These are phyloP conservation scores for Sclerospora graminicola DNA, from an alignment of 352 stramenopile genomes.

Conservation along the genomic window DNA sequence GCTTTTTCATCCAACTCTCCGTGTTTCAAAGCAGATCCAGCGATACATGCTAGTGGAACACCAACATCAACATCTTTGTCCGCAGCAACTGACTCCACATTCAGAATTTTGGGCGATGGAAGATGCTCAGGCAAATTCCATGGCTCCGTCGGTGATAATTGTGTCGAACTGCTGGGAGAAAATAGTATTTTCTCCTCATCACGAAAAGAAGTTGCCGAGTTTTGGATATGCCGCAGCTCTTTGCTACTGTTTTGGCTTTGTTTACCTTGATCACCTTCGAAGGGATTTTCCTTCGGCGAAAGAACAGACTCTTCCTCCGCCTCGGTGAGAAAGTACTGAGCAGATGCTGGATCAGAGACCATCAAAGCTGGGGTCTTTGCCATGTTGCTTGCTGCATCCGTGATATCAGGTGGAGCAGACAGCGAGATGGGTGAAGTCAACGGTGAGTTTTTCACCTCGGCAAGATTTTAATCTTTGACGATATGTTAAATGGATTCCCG, in stretches of 20 bases:
- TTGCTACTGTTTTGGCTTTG: slow-evolving; percentile 20
- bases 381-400: slow-evolving; percentile 1
- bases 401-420: slow-evolving; percentile 6
- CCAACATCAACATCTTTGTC: slow-evolving; percentile 14
- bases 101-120: too few species aligned
- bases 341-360: slow-evolving; percentile 1
- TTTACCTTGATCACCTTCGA: slow-evolving; percentile 4
- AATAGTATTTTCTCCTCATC: slow-evolving; percentile 18
- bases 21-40: slow-evolving; percentile 3
- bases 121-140: too few species aligned
- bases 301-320: slow-evolving; percentile 1
- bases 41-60: slow-evolving; percentile 4
- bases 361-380: slow-evolving; percentile 1
- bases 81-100: too few species aligned
- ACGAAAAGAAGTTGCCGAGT: too few species aligned
- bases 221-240: slow-evolving; percentile 9
- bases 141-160: too few species aligned
- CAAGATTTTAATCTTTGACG: slow-evolving; percentile 17
- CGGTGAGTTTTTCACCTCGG: too few species aligned
- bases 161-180: slow-evolving; percentile 4
- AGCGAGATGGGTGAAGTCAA: too few species aligned
- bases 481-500: slow-evolving; percentile 5
- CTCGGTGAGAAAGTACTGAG: not conserved
- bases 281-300: too few species aligned
- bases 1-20: slow-evolving; percentile 8